These are phyloP conservation scores for Neofusicoccum umdonicola DNA, from an alignment of 2,329 filamentous ascomycete genomes.

Conservation along the genomic window DNA sequence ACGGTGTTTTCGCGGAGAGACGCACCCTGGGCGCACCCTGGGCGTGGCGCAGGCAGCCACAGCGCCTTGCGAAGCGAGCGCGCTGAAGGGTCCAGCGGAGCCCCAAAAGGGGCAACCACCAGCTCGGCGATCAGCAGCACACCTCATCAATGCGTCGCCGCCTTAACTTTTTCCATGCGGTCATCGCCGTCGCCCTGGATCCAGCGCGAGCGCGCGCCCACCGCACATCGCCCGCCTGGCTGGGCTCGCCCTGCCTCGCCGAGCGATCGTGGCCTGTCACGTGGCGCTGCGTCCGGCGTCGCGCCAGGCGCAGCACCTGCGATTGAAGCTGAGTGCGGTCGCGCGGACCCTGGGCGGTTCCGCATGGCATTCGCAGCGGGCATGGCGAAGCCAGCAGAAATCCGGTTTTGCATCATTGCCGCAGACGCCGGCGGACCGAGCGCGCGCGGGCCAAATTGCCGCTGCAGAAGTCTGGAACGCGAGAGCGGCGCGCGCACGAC, in stretches of 20 bases:
- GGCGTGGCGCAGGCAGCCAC: not conserved
- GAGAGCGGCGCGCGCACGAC: not conserved
- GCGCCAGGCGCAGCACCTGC: not conserved
- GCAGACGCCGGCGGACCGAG: not conserved
- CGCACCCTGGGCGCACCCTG: no score
- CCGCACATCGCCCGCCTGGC: not conserved
- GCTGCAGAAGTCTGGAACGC: not conserved
- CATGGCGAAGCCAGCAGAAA: conserved; percentile 5
- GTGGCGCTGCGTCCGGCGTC: not conserved
- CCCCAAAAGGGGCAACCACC: not conserved
- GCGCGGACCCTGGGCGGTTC: not conserved
- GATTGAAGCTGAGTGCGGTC: not conserved
- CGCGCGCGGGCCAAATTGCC: conserved; percentile 10
- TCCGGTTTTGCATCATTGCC: conserved; percentile 1
- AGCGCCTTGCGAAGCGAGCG: not conserved
- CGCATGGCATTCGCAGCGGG: conserved; percentile 11
- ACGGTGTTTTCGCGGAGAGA: conserved; percentile 6
- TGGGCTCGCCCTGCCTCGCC: not conserved
- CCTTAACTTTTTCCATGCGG: not conserved
- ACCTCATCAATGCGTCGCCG: not conserved
- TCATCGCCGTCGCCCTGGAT: not conserved
- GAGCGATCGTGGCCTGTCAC: not conserved
- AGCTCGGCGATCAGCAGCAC: not conserved
- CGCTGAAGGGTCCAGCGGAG: not conserved
- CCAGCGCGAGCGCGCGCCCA: not conserved